Evolutionary conservation across 108 stramenopile genomes (phyloP), one percentile per base, ranked within the genome.

Genomic region (Skeletonema grethae): DNA sequence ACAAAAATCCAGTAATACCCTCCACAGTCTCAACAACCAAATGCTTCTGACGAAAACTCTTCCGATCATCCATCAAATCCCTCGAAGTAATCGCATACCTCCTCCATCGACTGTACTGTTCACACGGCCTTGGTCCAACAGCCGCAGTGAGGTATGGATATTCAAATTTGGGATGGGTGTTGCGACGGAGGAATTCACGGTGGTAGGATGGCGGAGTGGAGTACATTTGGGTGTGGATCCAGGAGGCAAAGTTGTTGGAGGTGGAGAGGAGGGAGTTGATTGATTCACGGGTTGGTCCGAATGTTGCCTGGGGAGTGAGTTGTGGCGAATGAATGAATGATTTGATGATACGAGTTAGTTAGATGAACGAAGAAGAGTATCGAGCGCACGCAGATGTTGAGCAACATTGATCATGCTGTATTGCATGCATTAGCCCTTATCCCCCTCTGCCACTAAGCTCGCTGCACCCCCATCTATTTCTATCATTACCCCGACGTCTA

Each of bases 211-310:
- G 38, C 18, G 79, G 76, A 7, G 69, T 60, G 9, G 58, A 24
- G 8, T 75, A 48, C 43, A 83, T 77, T 84, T 86, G 86, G 4
- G 82, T 50, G 1, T 70, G 48, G 4, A 86, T 62, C 86, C 86
- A 86, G 22, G 67, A n/a, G 10, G 73, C 70, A n/a, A 75, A 76
- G 20, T 73, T 35, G 12, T 61, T 41, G 18, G 22, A 20, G 2
- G 43, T 67, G 15, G 34, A 25, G 12, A 59, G 45, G 11, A 79
- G 53, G 18, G 70, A 53, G n/a, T 48, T 32, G 32, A 86, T 63
- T 6, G 72, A 67, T 35, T 24, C 65, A 4, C 58, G 61, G 9
- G 77, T 77, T 7, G 82, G 35, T 8, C 90, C 90, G 74, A 91
- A 91, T 29, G 90, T 87, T 12, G 88, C 77, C 62, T 79, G 76